Evolutionary conservation across 78 protist genomes (phyloP), one percentile per base, ranked within the genome.

Genomic region (Chrysochromulina tobinii): DNA sequence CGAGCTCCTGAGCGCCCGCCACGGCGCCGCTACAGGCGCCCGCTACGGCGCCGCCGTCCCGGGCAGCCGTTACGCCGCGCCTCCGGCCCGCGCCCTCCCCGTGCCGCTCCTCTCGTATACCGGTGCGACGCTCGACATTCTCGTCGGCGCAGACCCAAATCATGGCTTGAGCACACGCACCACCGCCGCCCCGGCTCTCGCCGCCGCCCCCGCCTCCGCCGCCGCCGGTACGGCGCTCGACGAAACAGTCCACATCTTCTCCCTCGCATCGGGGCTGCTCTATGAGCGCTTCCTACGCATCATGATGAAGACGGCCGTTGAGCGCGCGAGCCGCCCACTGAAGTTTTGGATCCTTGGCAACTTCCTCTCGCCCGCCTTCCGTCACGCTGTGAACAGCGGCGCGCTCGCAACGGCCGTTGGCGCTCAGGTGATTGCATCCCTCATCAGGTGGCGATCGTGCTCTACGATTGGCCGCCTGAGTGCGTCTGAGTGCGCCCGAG

Each of bases 391-490:
- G 53, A 11, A 6, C 18, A 11, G 27, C 27, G 69, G 69, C 27
- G 27, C 15, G 25, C 69, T 64, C 69, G 69, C 69, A 7, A 12
- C 64, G 64, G 64, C 64, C 23, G 64, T 59, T 0, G 64, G 64
- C 64, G 64, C 7, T 14, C 23, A 12, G 23, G 64, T 59, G 23
- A 38, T 38, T 38, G 38, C 38, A 0, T 38, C 38, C 38, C 38
- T 38, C n/a, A n/a, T n/a, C n/a, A n/a, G 58, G 94, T 89, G 86
- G 97, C 94, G 73, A 73, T 99, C 27, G 97, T 99, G 25, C 94
- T 94, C 50, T 99, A 99, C 96, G 73, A 96, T 88, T 99, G 99
- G 99, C 99, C 99, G 55, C n/a, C 54, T 53, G 98, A 97, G 11
- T 98, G 92, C 38, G 38, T 38, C 38, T 38, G 38, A 38, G 0